Conservation (phyloP, 768 basidiomycete genomes). For the Boletus sp. region DNA sequence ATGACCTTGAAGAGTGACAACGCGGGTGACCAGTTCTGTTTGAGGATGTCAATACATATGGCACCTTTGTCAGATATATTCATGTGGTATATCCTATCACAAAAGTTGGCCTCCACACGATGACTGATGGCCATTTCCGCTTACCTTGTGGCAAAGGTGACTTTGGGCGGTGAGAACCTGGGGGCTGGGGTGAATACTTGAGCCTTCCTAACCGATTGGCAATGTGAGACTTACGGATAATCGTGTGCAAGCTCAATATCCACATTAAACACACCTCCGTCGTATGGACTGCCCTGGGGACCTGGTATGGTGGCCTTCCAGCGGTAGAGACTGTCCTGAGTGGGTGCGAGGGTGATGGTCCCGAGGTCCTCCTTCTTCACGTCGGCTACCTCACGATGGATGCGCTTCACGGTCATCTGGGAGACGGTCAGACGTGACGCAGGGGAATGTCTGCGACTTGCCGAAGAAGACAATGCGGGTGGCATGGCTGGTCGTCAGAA, state of each 20-base stretch:
- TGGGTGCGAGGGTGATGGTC: slow-evolving; percentile 61
- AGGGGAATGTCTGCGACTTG: slow-evolving; percentile 1
- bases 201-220: slow-evolving; percentile 1
- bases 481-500: slow-evolving; percentile 20
- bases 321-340: slow-evolving; percentile 59
- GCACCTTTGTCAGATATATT: slow-evolving; percentile 77
- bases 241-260: slow-evolving; percentile 64
- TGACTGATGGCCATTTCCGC: slow-evolving; percentile 8
- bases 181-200: not conserved
- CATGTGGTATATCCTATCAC: slow-evolving; percentile 79
- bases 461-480: slow-evolving; percentile 23
- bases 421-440: slow-evolving; percentile 4
- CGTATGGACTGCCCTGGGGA: slow-evolving; percentile 78
- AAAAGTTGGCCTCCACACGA: not conserved
- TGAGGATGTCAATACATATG: slow-evolving; percentile 89
- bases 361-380: slow-evolving; percentile 82
- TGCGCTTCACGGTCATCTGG: slow-evolving; percentile 74
- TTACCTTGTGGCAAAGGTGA: slow-evolving; percentile 71
- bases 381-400: slow-evolving; percentile 78
- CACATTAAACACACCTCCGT: slow-evolving; percentile 71
- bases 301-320: slow-evolving; percentile 82
- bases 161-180: slow-evolving; percentile 78
- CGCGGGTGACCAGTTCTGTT: slow-evolving; percentile 93
- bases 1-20: slow-evolving; percentile 93
- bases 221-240: slow-evolving; percentile 57